Base-by-base conservation (phyloP, 1,284 basidiomycete species). In the Fomitopsis schrenkii region DNA sequence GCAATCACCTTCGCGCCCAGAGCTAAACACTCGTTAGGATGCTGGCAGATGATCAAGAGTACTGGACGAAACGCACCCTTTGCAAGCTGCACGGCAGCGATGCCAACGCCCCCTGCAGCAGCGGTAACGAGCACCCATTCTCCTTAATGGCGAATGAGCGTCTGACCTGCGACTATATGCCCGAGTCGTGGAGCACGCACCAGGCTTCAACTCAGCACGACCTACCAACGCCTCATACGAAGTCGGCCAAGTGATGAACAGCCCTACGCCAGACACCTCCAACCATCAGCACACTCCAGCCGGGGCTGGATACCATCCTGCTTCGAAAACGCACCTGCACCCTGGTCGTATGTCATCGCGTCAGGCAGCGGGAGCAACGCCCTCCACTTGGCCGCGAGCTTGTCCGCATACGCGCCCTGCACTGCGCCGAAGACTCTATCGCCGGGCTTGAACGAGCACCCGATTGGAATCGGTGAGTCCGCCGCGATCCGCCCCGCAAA, bases 61-160 rank as follows among this genome's bases (percentile, higher is more conserved):
- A 57, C 61, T 63, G 41, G 22, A 33, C 8, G 8, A 10, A 22
- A 22, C 69, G 35, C 40, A 88, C 88, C 85, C 83, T 96, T 96
- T 17, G 93, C 95, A 58, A 97, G 81, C 71, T 97, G 95, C 15
- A 94, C 87, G 3, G 95, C 95, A 8, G 88, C 88, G 55, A 98
- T 87, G 0, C 97, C 97, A 4, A 99, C 95, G 30, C 96, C 96
- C 12, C 93, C 93, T 1, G 93, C 93, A n/a, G 91, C 91, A 10
- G 93, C 94, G 57, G 90, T 91, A 6, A 97, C 88, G 15, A 97
- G 83, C 2, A 96, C 86, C 85, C 91, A 95, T 76, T 97, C 94
- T 30, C 88, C 92, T 92, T 14, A 17, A 26, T 28, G 17, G 9
- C 12, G 7, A n/a, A 45, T 22, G 28, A 8, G 5, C 54, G 3